These are phyloP conservation scores for Annulohypoxylon nitens DNA, from an alignment of 495 filamentous ascomycete genomes.

Conservation along the genomic window DNA sequence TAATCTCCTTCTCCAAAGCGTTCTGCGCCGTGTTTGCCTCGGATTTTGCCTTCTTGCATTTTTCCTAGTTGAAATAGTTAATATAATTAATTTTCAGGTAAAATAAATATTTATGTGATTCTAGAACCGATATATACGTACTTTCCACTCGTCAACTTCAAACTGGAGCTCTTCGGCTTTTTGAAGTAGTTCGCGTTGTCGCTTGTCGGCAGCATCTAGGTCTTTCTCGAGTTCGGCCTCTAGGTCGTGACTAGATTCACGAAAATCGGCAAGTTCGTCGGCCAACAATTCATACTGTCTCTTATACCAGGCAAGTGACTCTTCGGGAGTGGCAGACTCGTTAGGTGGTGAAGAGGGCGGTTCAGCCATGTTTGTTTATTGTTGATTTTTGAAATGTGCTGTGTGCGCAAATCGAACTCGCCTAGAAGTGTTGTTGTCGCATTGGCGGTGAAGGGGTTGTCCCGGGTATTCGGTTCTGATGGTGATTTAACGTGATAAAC, in stretches of 20 bases:
- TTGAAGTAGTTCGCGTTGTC: conserved; percentile 85
- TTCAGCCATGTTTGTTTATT: conserved; percentile 66
- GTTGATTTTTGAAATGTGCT: conserved; percentile 31
- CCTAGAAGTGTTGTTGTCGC: conserved; percentile 41
- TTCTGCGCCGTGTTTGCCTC: conserved; percentile 88
- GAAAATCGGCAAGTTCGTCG: conserved; percentile 92
- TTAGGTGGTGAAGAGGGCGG: conserved; percentile 72
- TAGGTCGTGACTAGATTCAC: conserved; percentile 90
- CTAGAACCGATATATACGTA: conserved; percentile 56
- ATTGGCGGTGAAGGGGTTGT: conserved; percentile 39
- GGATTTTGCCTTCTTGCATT: conserved; percentile 93
- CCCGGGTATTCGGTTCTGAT: conserved; percentile 6
- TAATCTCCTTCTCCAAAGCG: conserved; percentile 94
- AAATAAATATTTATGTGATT: background rate
- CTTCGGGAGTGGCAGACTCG: conserved; percentile 69
- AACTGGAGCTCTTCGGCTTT: conserved; percentile 86
- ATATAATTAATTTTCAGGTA: background rate
- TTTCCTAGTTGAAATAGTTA: conserved; percentile 70
- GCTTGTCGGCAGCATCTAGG: conserved; percentile 93
- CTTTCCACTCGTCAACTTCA: conserved; percentile 99
- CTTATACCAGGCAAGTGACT: conserved; percentile 93
- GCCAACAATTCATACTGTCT: conserved; percentile 93
- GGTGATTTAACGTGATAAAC: conserved; percentile 28
- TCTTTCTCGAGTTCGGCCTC: conserved; percentile 97
- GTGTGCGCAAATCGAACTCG: conserved; percentile 43